Percentiles rank a stretch among this genome's conserved stretches.
Conservation (phyloP, 305 asterid genomes). For the Withania somnifera region DNA sequence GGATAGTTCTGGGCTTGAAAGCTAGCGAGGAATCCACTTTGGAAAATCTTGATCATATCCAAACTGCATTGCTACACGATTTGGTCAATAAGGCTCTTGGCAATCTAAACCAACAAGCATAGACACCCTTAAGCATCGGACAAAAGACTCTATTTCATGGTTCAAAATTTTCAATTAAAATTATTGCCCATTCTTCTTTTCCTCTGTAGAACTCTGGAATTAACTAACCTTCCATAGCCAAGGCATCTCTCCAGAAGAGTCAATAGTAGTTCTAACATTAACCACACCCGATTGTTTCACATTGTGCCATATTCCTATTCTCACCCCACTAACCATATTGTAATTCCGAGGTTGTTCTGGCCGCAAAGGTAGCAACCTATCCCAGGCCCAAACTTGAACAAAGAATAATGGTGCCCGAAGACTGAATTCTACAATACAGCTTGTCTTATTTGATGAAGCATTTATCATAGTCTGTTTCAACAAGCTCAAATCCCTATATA, state of each 20-base stretch:
- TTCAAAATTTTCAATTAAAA: background rate
- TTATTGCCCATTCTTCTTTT: background rate
- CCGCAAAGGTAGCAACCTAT: constrained; percentile 16
- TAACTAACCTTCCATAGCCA: constrained; percentile 11
- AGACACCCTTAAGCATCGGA: background rate
- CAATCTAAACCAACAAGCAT: constrained; percentile 24
- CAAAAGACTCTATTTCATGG: constrained; percentile 8
- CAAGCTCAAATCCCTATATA: constrained; percentile 18
- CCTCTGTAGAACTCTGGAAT: constrained; percentile 16
- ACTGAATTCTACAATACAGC: background rate
- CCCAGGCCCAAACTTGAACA: constrained; percentile 41
- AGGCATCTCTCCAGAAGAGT: constrained; percentile 10
- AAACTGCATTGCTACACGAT: constrained; percentile 35
- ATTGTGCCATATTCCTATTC: constrained; percentile 19
- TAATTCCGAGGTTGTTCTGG: constrained; percentile 11
- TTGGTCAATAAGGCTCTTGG: constrained; percentile 23
- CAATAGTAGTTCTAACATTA: constrained; percentile 16
- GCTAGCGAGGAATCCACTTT: background rate
- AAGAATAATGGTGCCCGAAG: constrained; percentile 20
- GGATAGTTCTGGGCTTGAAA: background rate
- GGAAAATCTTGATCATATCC: constrained; percentile 37
- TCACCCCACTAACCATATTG: background rate
- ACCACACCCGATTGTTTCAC: background rate
- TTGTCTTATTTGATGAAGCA: background rate
- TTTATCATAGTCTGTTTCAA: constrained; percentile 7